These are phyloP conservation scores for Phaeosphaeriaceae sp. DNA, from an alignment of 2,329 filamentous ascomycete genomes.

Conservation along the genomic window DNA sequence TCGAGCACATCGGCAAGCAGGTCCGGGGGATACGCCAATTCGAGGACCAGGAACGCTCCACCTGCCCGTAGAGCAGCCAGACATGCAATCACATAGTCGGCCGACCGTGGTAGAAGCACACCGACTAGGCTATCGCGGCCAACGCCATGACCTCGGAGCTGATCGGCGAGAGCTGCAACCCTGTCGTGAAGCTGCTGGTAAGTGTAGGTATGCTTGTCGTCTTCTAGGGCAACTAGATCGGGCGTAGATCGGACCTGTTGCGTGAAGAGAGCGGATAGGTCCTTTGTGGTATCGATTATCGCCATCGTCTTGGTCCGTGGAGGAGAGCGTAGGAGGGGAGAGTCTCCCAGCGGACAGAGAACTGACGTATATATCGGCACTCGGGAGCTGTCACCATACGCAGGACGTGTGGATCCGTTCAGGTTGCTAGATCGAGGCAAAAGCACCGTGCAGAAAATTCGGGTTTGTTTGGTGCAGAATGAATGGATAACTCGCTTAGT, in stretches of 20 bases:
- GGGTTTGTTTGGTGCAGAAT: constrained; percentile 16
- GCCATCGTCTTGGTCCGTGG: constrained; percentile 57
- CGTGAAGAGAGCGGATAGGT: constrained; percentile 74
- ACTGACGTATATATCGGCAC: constrained; percentile 28
- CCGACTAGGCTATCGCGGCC: constrained; percentile 77
- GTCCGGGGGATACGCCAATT: constrained; percentile 78
- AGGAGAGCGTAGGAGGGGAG: constrained; percentile 9
- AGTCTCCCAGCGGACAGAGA: constrained; percentile 11
- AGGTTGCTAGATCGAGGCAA: constrained; percentile 15
- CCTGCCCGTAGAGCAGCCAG: constrained; percentile 79
- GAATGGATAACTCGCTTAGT: constrained; percentile 17
- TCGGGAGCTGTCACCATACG: constrained; percentile 17
- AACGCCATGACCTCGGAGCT: constrained; percentile 72
- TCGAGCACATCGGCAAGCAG: constrained; percentile 78
- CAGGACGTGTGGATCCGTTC: constrained; percentile 11
- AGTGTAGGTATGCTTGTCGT: constrained; percentile 70
- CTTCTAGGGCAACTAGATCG: constrained; percentile 74
- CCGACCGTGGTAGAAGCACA: constrained; percentile 76
- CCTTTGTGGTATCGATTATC: constrained; percentile 73
- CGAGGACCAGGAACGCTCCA: constrained; percentile 80
- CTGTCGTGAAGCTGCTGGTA: constrained; percentile 75
- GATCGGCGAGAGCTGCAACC: constrained; percentile 69
- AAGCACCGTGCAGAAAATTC: constrained; percentile 25
- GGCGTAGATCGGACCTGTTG: constrained; percentile 74
- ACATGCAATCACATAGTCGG: constrained; percentile 80